Base-by-base conservation (phyloP, 106 monocot species). In the Hemerocallis citrina region DNA sequence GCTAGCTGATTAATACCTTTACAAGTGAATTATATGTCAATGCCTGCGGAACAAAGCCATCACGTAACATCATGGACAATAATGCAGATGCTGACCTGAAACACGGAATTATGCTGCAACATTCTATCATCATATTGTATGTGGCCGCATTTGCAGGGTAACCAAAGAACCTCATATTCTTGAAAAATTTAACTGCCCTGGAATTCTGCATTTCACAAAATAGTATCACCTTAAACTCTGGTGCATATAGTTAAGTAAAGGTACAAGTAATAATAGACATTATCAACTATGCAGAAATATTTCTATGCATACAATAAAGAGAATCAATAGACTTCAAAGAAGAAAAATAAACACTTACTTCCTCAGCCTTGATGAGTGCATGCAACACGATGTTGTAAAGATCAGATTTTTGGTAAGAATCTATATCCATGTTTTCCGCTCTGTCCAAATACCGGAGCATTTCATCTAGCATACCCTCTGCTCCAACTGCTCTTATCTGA, bases 401-500 rank as follows among this genome's bases (percentile, higher is more conserved):
- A 47, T 71, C 68, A 31, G 68, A 76, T 69, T 22, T 78, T 34
- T 75, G 62, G 43, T 68, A 60, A 63, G 83, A 23, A 55, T 75
- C 52, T 16, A 66, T 67, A 1, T 63, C 41, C 55, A 71, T 68
- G 35, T 59, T 80, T 38, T 85, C 87, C 49, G 88, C 82, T 38
- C 72, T 41, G 52, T 75, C 55, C 47, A 98, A 54, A 71, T 78
- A 85, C 37, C 64, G 78, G 23, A 98, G 73, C 79, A 98, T 80
- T 44, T 85, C 82, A 9, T 71, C 42, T 73, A 79, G 72, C 98
- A 98, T 98, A 32, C 98, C 92, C 55, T 98, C 98, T 50, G 74
- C 70, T 74, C 88, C 98, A 73, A 98, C 66, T 55, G 82, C 87
- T 79, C 79, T 75, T 60, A 98, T 84, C 96, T 98, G 83, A 63